Evolutionary conservation across 768 basidiomycete species (phyloP), one percentile per base, ranked within the genome.

Genomic region (Suillus cothurnatus): DNA sequence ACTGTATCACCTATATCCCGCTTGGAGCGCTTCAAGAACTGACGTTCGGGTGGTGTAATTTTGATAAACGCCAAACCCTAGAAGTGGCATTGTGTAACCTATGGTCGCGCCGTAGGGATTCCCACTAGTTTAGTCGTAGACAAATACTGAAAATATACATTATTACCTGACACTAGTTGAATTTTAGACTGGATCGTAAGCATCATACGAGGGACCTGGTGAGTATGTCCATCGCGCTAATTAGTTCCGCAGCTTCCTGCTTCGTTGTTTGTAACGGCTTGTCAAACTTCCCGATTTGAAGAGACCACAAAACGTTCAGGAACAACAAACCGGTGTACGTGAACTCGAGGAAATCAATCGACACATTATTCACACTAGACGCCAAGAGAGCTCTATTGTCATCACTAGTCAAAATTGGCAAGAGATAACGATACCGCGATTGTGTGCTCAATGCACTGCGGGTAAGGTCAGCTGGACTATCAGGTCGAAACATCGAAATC

Each of bases 1-100:
- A 41, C 66, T 32, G 9, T 26, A 71, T 61, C 66, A 85, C 87
- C 84, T 80, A 72, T 91, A 92, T n/a, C 91, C 91, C 26, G 80
- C 83, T 66, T 81, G 79, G 70, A 93, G 77, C 2, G 91, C 91
- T 59, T 87, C 85, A 14, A 88, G 69, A 49, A 86, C 85, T 23
- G 88, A 85, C 0, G 82, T 70, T 36, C 76, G 80, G 59, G 88
- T 79, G 57, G 84, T 79, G 68, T 85, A 82, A 76, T 91, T 92
- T 71, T 86, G 82, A 71, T 87, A 92, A 23, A 92, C 89, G 47
- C 86, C 91, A 63, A 92, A 87, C 15, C 91, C 91, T 3, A 93
- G 79, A 7, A 82, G 73, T 28, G 91, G 91, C 78, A 92, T 87
- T 28, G 75, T 64, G 73, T 85, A 74, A 19, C 89, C 90, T 59